A percentile compares a stretch with the other conserved stretches of the same genome.
Conservation (phyloP, 1,139 yeast genomes). For the Yamadazyma spencermartinsiae region DNA sequence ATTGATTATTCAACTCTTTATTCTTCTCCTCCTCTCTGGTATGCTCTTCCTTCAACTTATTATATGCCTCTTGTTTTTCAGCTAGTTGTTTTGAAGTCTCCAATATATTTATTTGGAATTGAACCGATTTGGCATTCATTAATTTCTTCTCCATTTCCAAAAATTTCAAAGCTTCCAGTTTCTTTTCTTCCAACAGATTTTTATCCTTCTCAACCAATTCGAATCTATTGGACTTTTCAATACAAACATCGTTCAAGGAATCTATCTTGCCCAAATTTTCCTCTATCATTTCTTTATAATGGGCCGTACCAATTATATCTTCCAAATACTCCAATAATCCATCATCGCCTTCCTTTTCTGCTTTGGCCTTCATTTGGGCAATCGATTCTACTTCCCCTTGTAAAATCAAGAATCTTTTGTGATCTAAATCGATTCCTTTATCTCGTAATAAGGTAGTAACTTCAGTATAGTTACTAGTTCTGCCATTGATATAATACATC, state of each 20-base stretch:
- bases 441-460: slow-evolving; percentile 73
- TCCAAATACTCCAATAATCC: slow-evolving; percentile 92
- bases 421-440: slow-evolving; percentile 94
- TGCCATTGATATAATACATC: slow-evolving; percentile 72
- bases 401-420: slow-evolving; percentile 86
- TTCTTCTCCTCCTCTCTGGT: slow-evolving; percentile 51
- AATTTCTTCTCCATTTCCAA: slow-evolving; percentile 66
- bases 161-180: slow-evolving; percentile 68
- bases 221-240: slow-evolving; percentile 79
- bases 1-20: slow-evolving; percentile 40
- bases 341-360: slow-evolving; percentile 89
- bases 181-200: slow-evolving; percentile 63
- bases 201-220: slow-evolving; percentile 80
- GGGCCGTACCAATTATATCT: slow-evolving; percentile 93
- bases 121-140: slow-evolving; percentile 52
- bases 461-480: slow-evolving; percentile 70
- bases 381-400: slow-evolving; percentile 99
- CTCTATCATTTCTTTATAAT: slow-evolving; percentile 77
- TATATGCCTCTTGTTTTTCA: slow-evolving; percentile 32
- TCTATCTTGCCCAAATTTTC: slow-evolving; percentile 61
- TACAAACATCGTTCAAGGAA: slow-evolving; percentile 71
- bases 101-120: slow-evolving; percentile 54
- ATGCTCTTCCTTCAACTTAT: slow-evolving; percentile 43
- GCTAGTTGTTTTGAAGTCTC: slow-evolving; percentile 42
- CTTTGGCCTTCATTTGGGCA: slow-evolving; percentile 98